Conservation (phyloP, 2,329 filamentous ascomycete species). For the Mycosphaerella sp. region DNA sequence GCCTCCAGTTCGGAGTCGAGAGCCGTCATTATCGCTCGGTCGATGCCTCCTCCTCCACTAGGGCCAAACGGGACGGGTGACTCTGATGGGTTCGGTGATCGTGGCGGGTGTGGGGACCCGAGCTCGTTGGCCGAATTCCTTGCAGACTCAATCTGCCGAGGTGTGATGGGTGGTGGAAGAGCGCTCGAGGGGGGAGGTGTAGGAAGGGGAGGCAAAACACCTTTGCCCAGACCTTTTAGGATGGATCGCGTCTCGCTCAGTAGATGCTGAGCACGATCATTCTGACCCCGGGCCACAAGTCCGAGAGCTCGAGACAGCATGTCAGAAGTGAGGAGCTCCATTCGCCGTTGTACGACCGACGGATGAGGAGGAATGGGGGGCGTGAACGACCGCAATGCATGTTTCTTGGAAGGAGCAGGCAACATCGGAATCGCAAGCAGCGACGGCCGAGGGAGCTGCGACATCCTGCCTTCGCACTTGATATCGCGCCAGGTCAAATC, state of each 20-base stretch:
- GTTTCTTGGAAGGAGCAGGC: slow-evolving; percentile 47
- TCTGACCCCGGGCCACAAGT: slow-evolving; percentile 81
- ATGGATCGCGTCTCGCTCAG: slow-evolving; percentile 91
- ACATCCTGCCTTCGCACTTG: slow-evolving; percentile 75
- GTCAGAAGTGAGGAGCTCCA: slow-evolving; percentile 96
- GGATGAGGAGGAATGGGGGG: slow-evolving; percentile 93
- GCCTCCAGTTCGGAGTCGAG: slow-evolving; percentile 87
- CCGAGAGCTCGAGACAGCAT: slow-evolving; percentile 93
- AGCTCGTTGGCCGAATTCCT: slow-evolving; percentile 20
- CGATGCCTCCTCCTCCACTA: slow-evolving; percentile 57
- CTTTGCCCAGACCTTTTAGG: slow-evolving; percentile 90
- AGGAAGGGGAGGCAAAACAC: slow-evolving; percentile 82
- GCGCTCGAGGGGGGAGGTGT: slow-evolving; percentile 43
- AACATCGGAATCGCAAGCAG: slow-evolving; percentile 94
- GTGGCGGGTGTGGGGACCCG: slow-evolving; percentile 18
- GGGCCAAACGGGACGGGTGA: slow-evolving; percentile 47
- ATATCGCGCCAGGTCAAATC: slow-evolving; percentile 93
- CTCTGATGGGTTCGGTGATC: slow-evolving; percentile 33
- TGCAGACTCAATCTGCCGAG: slow-evolving; percentile 14
- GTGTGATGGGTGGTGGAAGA: slow-evolving; percentile 34
- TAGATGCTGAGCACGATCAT: slow-evolving; percentile 87
- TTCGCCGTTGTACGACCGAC: slow-evolving; percentile 87
- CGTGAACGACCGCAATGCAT: slow-evolving; percentile 41
- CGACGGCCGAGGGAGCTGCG: slow-evolving; percentile 82
- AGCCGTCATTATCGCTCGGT: slow-evolving; percentile 71